Evolutionary conservation across 139 green algal species (phyloP).

Genomic region (Auxenochlorella pyrenoidosa): DNA sequence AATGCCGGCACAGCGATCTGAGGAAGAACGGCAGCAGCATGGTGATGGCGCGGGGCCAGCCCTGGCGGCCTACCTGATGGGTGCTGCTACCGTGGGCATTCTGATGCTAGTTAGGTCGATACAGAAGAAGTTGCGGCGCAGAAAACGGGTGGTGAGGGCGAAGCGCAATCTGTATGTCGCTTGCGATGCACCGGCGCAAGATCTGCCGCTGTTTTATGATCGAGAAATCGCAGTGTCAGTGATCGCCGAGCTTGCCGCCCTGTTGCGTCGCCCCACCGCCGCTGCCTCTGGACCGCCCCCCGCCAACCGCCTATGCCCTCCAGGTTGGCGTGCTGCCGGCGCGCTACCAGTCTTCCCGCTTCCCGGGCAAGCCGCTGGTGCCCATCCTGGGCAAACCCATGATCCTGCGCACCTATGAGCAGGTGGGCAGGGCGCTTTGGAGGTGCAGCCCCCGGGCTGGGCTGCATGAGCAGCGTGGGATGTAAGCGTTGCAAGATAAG

Average conservation of each 20-base stretch:
- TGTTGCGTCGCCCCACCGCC: neutral
- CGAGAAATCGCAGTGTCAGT: neutral
- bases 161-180: neutral
- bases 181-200: neutral
- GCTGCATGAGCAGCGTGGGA: no score
- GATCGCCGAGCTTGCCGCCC: neutral
- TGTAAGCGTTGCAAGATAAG: no score
- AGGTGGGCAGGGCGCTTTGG: conserved; percentile 28
- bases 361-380: conserved; percentile 77
- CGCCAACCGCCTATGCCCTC: no score
- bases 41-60: neutral
- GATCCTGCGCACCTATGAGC: conserved; percentile 74
- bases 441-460: no score
- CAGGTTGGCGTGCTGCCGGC: conserved; percentile 56
- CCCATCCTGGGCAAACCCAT: conserved; percentile 76
- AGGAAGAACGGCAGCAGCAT: neutral
- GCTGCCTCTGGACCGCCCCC: neutral
- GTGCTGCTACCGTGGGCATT: neutral
- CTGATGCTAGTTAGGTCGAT: neutral
- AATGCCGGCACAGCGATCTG: neutral
- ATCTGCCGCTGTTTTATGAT: no score
- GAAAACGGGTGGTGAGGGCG: conserved; percentile 14
- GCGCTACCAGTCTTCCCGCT: conserved; percentile 68
- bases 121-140: conserved; percentile 12
- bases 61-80: conserved; percentile 16